These are phyloP conservation scores for Ramaria sp. DNA, from an alignment of 768 basidiomycete genomes.

Conservation along the genomic window DNA sequence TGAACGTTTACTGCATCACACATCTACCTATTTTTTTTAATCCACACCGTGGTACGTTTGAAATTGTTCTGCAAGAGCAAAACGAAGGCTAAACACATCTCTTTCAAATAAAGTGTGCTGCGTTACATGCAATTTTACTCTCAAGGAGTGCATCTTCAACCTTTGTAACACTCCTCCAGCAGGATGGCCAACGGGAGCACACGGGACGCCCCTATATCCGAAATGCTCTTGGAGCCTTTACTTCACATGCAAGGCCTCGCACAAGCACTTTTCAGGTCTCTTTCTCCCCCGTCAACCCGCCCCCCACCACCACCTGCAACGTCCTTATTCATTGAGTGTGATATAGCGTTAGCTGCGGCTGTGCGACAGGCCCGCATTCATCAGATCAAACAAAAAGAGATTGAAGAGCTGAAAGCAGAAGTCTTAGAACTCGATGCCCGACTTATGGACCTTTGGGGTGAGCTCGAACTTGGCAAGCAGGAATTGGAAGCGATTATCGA, in stretches of 20 bases:
- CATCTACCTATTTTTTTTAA: not conserved
- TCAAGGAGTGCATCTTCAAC: not conserved
- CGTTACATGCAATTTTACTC: not conserved
- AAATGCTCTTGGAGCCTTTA: constrained; percentile 50
- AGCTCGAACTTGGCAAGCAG: constrained; percentile 53
- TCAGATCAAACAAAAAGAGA: constrained; percentile 64
- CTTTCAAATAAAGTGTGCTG: no score
- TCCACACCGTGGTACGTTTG: not conserved
- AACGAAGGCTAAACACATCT: not conserved
- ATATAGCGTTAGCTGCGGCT: constrained; percentile 54
- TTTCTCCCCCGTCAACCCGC: constrained; percentile 56
- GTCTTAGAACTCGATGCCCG: constrained; percentile 53
- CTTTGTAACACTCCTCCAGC: no score
- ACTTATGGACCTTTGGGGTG: constrained; percentile 60
- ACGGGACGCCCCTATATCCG: constrained; percentile 41
- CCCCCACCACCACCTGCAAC: constrained; percentile 53
- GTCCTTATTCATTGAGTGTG: constrained; percentile 47
- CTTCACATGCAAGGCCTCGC: constrained; percentile 52
- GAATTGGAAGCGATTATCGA: constrained; percentile 61
- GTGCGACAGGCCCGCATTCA: constrained; percentile 57
- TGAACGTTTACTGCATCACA: no score
- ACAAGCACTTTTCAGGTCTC: constrained; percentile 58
- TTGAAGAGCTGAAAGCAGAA: constrained; percentile 62
- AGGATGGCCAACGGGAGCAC: not conserved
- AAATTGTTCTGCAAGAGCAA: no score